These are phyloP conservation scores for Epichloe bromicola DNA, from an alignment of 2,329 filamentous ascomycete genomes.

Conservation along the genomic window DNA sequence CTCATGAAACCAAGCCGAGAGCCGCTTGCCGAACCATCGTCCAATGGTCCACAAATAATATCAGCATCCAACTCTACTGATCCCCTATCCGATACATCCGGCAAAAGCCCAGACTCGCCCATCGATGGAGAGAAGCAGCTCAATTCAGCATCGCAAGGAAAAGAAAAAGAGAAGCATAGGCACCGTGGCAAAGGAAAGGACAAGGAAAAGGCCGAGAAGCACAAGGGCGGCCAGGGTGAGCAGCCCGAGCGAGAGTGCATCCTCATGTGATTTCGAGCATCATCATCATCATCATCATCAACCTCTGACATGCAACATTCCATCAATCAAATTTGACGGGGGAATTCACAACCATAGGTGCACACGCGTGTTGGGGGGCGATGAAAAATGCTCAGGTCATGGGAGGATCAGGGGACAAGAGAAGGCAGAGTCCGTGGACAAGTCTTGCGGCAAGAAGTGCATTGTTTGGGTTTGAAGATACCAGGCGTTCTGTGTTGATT, in stretches of 20 bases:
- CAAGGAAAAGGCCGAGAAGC: conserved; percentile 25
- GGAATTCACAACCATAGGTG: background rate
- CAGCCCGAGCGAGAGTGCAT: conserved; percentile 35
- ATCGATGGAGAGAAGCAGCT: conserved; percentile 11
- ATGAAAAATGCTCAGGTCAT: too few relatives aligned
- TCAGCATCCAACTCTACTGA: conserved; percentile 15
- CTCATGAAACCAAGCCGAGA: conserved; percentile 41
- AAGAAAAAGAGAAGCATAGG: conserved; percentile 15
- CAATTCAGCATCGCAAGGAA: conserved; percentile 8
- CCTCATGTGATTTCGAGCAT: conserved; percentile 26
- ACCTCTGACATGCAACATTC: too few relatives aligned
- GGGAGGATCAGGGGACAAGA: background rate
- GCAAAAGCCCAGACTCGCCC: conserved; percentile 9
- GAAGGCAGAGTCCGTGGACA: background rate
- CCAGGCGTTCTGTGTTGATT: conserved; percentile 1
- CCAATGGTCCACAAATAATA: conserved; percentile 12
- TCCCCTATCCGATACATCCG: conserved; percentile 12
- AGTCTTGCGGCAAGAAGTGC: background rate
- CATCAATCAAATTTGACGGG: too few relatives aligned
- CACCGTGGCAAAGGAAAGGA: conserved; percentile 23
- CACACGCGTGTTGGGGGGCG: background rate
- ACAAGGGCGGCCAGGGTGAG: conserved; percentile 17
- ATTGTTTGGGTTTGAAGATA: background rate
- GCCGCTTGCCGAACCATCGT: conserved; percentile 14
- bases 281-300: background rate